Evolutionary conservation across 192 early-diverging fungal species (phyloP).

Genomic region (Oehlia diaphana): DNA sequence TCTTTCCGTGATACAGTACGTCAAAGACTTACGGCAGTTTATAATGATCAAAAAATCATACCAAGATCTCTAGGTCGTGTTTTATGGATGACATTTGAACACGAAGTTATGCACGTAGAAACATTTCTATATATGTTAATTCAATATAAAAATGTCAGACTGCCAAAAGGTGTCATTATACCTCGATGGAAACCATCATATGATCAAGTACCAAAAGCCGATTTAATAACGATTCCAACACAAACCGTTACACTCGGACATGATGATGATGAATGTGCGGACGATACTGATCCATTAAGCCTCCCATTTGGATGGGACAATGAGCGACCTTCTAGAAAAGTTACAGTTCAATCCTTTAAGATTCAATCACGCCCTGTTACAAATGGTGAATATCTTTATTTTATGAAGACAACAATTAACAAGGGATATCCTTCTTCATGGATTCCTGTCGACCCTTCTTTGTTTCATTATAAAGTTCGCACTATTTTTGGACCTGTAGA

Average conservation of each 20-base stretch:
- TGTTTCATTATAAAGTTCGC: conserved; percentile 24
- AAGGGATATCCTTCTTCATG: conserved; percentile 60
- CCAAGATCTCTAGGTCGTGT: conserved; percentile 52
- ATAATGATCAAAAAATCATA: conserved; percentile 40
- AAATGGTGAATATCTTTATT: conserved; percentile 70
- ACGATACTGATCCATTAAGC: conserved; percentile 39
- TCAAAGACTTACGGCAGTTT: conserved; percentile 47
- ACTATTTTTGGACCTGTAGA: conserved; percentile 69
- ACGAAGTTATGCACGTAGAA: conserved; percentile 93
- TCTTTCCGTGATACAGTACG: conserved; percentile 69
- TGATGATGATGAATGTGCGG: conserved; percentile 52
- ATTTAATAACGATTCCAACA: conserved; percentile 34
- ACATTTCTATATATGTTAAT: conserved; percentile 90
- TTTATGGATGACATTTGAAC: conserved; percentile 89
- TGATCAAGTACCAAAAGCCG: background rate
- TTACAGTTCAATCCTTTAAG: conserved; percentile 46
- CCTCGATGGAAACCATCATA: conserved; percentile 28
- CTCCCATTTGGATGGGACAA: conserved; percentile 89
- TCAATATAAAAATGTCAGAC: conserved; percentile 54
- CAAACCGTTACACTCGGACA: conserved; percentile 59
- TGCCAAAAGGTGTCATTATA: conserved; percentile 48
- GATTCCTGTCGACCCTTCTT: conserved; percentile 33
- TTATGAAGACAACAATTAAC: conserved; percentile 39
- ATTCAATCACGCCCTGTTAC: conserved; percentile 83
- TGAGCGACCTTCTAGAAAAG: conserved; percentile 62